phyloP scores from a whole-genome alignment of 306 rosid species.

The Ammopiptanthus mongolicus region DNA sequence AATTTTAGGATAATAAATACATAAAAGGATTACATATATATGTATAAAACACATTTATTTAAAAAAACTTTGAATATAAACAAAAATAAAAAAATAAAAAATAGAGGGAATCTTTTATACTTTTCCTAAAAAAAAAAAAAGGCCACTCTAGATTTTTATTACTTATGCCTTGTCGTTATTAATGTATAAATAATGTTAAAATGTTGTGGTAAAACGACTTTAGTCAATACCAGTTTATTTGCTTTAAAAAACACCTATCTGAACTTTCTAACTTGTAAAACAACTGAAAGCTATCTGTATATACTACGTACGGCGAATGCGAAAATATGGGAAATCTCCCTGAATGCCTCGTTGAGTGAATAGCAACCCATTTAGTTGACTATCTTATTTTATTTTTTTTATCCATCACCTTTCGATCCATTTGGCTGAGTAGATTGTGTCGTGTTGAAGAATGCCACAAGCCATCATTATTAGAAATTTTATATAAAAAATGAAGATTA shows the following conservation, averaged over 20 bases:
- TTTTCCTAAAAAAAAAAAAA: no score
- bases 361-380: constrained; percentile 24
- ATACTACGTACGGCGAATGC: neutral
- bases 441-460: neutral
- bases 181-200: constrained; percentile 9
- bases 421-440: neutral
- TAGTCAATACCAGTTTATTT: neutral
- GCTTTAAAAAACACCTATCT: neutral
- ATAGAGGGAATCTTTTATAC: no score
- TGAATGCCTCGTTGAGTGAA: constrained; percentile 8
- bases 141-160: no score
- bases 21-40: no score
- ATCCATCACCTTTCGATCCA: constrained; percentile 1
- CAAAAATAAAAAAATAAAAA: no score
- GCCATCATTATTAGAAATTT: neutral
- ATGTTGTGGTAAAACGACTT: neutral
- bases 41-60: no score
- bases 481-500: no score
- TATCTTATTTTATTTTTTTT: neutral
- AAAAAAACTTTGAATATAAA: no score
- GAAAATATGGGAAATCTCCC: neutral
- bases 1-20: no score
- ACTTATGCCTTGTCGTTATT: neutral
- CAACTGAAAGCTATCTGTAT: neutral
- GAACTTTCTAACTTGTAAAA: neutral